Base-by-base conservation (phyloP, 306 rosid genomes). In the Hippophae gyantsensis region DNA sequence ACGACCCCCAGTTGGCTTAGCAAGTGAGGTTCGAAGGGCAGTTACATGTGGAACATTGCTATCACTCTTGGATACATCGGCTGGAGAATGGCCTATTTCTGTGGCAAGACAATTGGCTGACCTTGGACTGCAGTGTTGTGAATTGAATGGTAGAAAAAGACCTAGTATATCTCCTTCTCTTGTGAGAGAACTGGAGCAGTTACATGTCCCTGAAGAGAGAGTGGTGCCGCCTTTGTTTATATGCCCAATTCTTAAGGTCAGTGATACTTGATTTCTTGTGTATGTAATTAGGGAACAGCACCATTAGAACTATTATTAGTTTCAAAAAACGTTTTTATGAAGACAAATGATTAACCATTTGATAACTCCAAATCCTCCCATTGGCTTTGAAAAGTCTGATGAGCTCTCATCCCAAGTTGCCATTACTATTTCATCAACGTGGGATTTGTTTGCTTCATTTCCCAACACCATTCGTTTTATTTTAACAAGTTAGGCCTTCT, bases 211-310 rank as follows among this genome's bases (percentile, higher is more conserved):
- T 2, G 90, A 86, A 70, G 95, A 90, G 69, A 78, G 85, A 45
- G 79, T 85, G 0, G 81, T 86, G 55, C 97, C 94, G 65, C 61
- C 94, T 8, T 90, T 80, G 73, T 84, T 82, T 79, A 61, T 84
- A 76, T 90, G 97, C 77, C 94, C 97, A 58, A 84, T 90, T 66
- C 86, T 79, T 73, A 84, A 82, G 85, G 97, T 84, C 40, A 74
- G 65, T 63, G 52, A 41, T 63, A 51, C 69, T 41, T 27, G 38
- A 8, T 23, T 1, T 42, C 10, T 59, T 13, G 42, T 10, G 13
- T 49, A 49, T 12, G 7, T 23, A 49, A 12, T 32, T 32, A 32
- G 38, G 38, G 38, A 32, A 32, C 5, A 32, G 38, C 38, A 2
- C 5, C 5, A 4, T 32, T 32, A 32, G 38, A 32, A 32, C 38